Base-by-base conservation (phyloP, 176 grass and related monocot species). In the Puya raimondii region DNA sequence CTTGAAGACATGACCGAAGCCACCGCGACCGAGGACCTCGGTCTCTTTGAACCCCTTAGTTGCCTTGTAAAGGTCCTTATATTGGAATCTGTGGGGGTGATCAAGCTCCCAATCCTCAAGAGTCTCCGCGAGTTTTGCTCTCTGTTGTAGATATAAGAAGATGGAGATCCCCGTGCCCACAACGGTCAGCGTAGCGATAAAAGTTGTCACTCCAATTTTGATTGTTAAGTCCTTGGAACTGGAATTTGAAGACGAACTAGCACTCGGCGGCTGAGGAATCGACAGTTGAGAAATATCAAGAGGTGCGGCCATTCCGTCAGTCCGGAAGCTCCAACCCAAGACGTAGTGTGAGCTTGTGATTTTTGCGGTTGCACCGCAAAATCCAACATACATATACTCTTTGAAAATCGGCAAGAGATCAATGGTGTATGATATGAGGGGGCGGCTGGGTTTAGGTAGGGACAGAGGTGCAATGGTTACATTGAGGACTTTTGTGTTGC, bases 101-200 rank as follows among this genome's bases (percentile, higher is more conserved):
- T 83, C 50, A 9, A 48, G 3, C 71, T 89, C 86, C 86, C 86
- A 89, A 20, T 85, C 82, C 72, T 89, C 82, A 2, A 59, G 65
- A 1, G 79, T 5, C 66, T 88, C 86, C 1, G 86, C 67, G 23
- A 73, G 12, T 9, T 58, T 67, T 0, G 59, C 69, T 65, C 23
- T 50, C 51, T 80, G 33, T 48, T 16, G 8, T 26, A 66, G 11
- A 56, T 72, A 67, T 16, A 23, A n/a, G 2, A 29, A 67, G 10
- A 23, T 14, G 48, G 17, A 22, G 20, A 80, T 66, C 27, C 57
- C 59, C 47, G 67, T 33, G 51, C 25, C 42, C 33, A 67, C 14
- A 8, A 73, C 47, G 23, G 53, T 17, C 14, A 80, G 12, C 4
- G 69, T 72, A 26, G 48, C 54, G 56, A 73, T 11, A 59, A 49